Conservation (phyloP, 768 basidiomycete species). For the Mycena haematopus region DNA sequence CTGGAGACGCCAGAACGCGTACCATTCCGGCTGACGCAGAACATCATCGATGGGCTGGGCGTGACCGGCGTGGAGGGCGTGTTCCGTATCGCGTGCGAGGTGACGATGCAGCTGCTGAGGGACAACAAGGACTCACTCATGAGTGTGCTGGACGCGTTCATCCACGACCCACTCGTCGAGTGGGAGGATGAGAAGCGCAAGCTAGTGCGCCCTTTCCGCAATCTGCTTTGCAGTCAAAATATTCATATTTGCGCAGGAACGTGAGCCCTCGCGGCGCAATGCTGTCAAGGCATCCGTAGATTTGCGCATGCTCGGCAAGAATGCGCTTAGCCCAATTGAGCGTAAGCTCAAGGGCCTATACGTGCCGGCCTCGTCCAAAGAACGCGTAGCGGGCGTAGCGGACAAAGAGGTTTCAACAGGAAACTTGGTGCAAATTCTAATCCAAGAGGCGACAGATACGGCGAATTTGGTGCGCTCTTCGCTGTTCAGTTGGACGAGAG, state of each 20-base stretch:
- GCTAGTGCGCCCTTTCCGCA: conserved; percentile 45
- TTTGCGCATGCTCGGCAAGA: conserved; percentile 71
- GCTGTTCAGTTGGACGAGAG: conserved; percentile 11
- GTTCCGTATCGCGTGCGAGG: conserved; percentile 92
- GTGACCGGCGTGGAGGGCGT: conserved; percentile 94
- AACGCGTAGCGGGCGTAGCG: conserved; percentile 50
- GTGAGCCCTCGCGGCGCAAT: conserved; percentile 47
- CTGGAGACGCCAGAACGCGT: conserved; percentile 91
- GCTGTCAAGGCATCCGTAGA: conserved; percentile 59
- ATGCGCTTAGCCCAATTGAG: conserved; percentile 80
- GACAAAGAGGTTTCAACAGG: conserved; percentile 73
- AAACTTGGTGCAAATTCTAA: conserved; percentile 90
- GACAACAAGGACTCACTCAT: conserved; percentile 92
- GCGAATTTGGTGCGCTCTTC: conserved; percentile 61
- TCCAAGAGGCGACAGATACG: conserved; percentile 83
- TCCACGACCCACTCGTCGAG: conserved; percentile 95
- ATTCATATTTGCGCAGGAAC: conserved; percentile 46
- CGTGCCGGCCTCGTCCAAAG: conserved; percentile 51
- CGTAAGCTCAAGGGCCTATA: conserved; percentile 83
- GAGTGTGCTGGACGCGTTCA: conserved; percentile 95
- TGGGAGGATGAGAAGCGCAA: conserved; percentile 88
- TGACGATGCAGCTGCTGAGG: conserved; percentile 85
- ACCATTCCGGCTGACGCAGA: conserved; percentile 94
- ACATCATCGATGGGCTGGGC: conserved; percentile 90
- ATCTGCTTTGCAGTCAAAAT: not conserved